Percentiles rank a stretch among this genome's conserved stretches.
Conservation (phyloP, 1,284 basidiomycete species). For the Phlebopus sp. region DNA sequence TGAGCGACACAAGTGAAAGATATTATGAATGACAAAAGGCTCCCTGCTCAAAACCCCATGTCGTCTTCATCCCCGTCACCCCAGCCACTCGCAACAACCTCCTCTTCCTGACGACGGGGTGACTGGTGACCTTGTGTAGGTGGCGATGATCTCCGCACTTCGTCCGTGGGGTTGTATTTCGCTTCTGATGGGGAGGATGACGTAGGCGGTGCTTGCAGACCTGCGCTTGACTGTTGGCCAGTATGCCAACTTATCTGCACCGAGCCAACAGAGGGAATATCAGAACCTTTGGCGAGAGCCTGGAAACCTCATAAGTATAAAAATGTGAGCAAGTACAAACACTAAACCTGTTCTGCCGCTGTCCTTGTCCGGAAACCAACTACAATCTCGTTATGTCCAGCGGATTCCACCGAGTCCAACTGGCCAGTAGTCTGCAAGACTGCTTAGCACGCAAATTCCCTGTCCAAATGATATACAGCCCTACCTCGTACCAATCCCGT, state of each 20-base stretch:
- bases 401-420: constrained; percentile 56
- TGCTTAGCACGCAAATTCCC: constrained; percentile 9
- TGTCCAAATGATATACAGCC: constrained; percentile 20
- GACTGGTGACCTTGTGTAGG: constrained; percentile 16
- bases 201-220: constrained; percentile 13
- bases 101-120: constrained; percentile 48
- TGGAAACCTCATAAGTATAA: constrained; percentile 28
- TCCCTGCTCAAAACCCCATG: constrained; percentile 43
- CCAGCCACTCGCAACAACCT: constrained; percentile 57
- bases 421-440: constrained; percentile 57
- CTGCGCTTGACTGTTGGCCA: constrained; percentile 31
- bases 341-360: constrained; percentile 72
- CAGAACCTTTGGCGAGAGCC: constrained; percentile 66
- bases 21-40: too few species aligned
- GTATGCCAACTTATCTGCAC: constrained; percentile 66
- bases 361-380: constrained; percentile 66
- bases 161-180: constrained; percentile 15
- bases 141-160: constrained; percentile 9
- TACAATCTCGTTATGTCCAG: constrained; percentile 54
- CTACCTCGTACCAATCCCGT: constrained; percentile 81
- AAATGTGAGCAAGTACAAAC: constrained; percentile 1
- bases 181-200: constrained; percentile 14
- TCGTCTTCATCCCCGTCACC: constrained; percentile 63
- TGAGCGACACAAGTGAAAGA: too few species aligned
- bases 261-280: constrained; percentile 60